Evolutionary conservation across 768 basidiomycete species (phyloP).

Genomic region (Gautieria morchelliformis): DNA sequence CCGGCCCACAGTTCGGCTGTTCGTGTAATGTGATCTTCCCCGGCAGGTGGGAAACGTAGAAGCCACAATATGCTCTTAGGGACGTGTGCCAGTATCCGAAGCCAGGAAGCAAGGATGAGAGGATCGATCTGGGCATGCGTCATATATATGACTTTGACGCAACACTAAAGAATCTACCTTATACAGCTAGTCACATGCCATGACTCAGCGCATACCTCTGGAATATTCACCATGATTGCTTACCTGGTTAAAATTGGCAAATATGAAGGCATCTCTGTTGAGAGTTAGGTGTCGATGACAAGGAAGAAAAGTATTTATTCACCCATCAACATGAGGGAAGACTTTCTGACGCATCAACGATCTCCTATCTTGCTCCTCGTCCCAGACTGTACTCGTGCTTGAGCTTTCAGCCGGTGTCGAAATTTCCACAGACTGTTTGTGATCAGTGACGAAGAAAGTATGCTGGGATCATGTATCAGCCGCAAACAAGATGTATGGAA

Average conservation of each 20-base stretch:
- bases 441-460: slow-evolving; percentile 41
- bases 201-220: slow-evolving; percentile 5
- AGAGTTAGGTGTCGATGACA: not conserved
- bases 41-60: slow-evolving; percentile 39
- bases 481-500: not conserved
- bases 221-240: slow-evolving; percentile 1
- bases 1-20: slow-evolving; percentile 37
- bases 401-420: slow-evolving; percentile 14
- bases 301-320: slow-evolving; percentile 7
- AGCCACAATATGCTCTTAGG: slow-evolving; percentile 44
- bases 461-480: slow-evolving; percentile 21
- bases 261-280: slow-evolving; percentile 33
- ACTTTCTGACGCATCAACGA: slow-evolving; percentile 26
- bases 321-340: slow-evolving; percentile 38
- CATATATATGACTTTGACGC: not conserved
- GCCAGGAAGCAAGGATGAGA: slow-evolving; percentile 37
- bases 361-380: slow-evolving; percentile 30
- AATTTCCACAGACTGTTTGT: slow-evolving; percentile 33
- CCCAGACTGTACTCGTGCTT: slow-evolving; percentile 23
- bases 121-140: slow-evolving; percentile 25
- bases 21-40: slow-evolving; percentile 34
- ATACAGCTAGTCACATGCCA: slow-evolving; percentile 27
- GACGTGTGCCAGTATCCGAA: slow-evolving; percentile 34
- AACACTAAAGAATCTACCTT: slow-evolving; percentile 22
- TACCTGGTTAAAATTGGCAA: slow-evolving; percentile 48